A percentile compares a stretch with the other conserved stretches of the same genome.
Evolutionary conservation across 371 early-diverging fungal genomes (phyloP).

Genomic region (Mortierella polycephala): DNA sequence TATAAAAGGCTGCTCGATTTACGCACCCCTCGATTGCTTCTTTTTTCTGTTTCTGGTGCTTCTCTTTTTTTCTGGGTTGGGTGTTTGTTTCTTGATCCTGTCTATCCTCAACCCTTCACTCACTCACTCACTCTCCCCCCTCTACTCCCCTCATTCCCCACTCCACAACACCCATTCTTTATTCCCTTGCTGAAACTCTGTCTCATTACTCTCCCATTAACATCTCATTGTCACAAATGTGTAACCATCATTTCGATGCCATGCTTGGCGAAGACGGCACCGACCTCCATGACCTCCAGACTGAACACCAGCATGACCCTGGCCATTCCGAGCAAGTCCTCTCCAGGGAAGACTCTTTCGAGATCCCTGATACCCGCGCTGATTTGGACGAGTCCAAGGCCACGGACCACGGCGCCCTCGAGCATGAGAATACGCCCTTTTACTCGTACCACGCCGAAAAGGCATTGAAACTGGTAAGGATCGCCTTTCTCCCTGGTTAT

Average conservation of each 20-base stretch:
- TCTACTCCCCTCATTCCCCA: constrained; percentile 3
- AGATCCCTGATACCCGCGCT: constrained; percentile 38
- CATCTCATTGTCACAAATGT: constrained; percentile 19
- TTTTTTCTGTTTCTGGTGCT: constrained; percentile 16
- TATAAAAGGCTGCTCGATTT: constrained; percentile 25
- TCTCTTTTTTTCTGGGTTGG: constrained; percentile 16
- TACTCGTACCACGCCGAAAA: constrained; percentile 52
- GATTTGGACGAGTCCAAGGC: constrained; percentile 34
- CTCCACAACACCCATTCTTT: not conserved
- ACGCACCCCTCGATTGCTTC: constrained; percentile 8
- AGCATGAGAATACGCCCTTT: constrained; percentile 45
- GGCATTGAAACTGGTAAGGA: constrained; percentile 44
- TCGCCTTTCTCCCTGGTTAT: not conserved
- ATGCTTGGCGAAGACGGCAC: constrained; percentile 23
- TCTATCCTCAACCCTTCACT: constrained; percentile 15
- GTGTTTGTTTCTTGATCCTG: constrained; percentile 6
- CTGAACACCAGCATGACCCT: constrained; percentile 6
- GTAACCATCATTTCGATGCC: constrained; percentile 48
- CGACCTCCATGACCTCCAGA: constrained; percentile 13
- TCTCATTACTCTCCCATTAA: not conserved
- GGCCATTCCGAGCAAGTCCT: constrained; percentile 8
- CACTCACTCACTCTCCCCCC: not conserved
- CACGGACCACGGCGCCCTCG: constrained; percentile 24
- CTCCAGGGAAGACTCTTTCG: constrained; percentile 47
- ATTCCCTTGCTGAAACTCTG: constrained; percentile 9